Conservation (phyloP, 1,284 basidiomycete genomes). For the Ganoderma sinense region DNA sequence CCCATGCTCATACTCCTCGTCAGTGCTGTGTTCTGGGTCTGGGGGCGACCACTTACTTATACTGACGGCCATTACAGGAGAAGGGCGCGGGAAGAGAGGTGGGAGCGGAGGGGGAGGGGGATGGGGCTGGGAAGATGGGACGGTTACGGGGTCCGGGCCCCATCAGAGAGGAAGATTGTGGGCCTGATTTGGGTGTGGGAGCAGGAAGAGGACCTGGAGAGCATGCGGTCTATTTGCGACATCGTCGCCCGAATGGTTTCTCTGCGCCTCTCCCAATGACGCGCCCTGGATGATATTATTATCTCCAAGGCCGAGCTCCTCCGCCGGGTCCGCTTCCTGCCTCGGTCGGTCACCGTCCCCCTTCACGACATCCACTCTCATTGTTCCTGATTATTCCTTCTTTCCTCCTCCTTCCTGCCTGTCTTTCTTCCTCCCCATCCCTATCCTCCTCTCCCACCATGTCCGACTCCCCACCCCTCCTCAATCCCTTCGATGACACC, state of each 20-base stretch:
- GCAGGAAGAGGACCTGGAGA: background rate
- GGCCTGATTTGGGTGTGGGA: slow-evolving; percentile 5
- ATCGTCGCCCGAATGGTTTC: background rate
- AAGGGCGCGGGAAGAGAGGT: background rate
- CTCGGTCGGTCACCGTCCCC: slow-evolving; percentile 1
- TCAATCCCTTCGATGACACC: slow-evolving; percentile 15
- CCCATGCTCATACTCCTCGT: background rate
- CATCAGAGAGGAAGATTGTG: slow-evolving; percentile 3
- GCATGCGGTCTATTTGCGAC: slow-evolving; percentile 4
- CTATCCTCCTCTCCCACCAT: slow-evolving; percentile 20
- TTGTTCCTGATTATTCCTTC: slow-evolving; percentile 3
- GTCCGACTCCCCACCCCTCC: slow-evolving; percentile 4
- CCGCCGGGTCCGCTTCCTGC: slow-evolving; percentile 1
- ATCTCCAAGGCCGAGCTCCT: slow-evolving; percentile 3
- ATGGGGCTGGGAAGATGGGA: background rate
- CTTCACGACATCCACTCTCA: slow-evolving; percentile 6
- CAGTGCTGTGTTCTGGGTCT: background rate
- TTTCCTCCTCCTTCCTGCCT: slow-evolving; percentile 5
- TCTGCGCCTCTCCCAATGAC: background rate
- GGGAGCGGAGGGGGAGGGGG: background rate
- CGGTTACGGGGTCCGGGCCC: slow-evolving; percentile 5
- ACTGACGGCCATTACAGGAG: background rate
- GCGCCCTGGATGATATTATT: slow-evolving; percentile 2
- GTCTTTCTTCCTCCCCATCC: slow-evolving; percentile 3
- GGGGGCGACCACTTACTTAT: background rate